Conservation (phyloP, 352 stramenopile species). For the Blastocystis sp. region DNA sequence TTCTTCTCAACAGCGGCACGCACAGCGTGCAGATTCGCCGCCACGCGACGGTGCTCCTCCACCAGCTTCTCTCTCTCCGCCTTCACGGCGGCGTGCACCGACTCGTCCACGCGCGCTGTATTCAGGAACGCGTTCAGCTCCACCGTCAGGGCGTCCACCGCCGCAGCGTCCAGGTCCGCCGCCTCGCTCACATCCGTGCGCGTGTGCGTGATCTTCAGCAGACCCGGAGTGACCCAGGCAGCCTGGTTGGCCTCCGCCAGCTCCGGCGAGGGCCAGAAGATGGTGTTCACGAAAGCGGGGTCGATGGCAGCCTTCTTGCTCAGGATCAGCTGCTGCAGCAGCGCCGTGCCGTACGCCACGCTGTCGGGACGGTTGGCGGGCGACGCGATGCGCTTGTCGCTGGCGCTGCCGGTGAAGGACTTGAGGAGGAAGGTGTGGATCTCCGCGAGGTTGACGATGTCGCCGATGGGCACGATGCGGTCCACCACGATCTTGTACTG, state of each 20-base stretch:
- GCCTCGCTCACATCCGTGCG: constrained; percentile 10
- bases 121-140: constrained; percentile 36
- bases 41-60: not conserved
- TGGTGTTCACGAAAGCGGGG: constrained; percentile 24
- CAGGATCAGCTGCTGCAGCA: constrained; percentile 28
- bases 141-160: not conserved
- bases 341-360: not conserved
- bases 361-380: not conserved
- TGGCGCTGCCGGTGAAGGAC: constrained; percentile 2
- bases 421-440: not conserved
- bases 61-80: not conserved
- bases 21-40: not conserved
- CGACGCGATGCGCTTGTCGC: constrained; percentile 1
- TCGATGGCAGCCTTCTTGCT: not conserved
- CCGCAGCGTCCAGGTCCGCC: not conserved
- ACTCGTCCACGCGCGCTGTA: not conserved
- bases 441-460: constrained; percentile 1
- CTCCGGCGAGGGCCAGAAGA: constrained; percentile 42
- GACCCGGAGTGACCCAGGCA: not conserved
- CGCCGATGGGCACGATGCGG: not conserved
- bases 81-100: not conserved
- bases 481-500: constrained; percentile 31
- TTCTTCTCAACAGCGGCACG: not conserved
- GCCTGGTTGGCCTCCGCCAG: constrained; percentile 1
- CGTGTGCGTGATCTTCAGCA: constrained; percentile 47